These are phyloP conservation scores for Dendrobium catenatum DNA, from an alignment of 106 monocot species.

Conservation along the genomic window DNA sequence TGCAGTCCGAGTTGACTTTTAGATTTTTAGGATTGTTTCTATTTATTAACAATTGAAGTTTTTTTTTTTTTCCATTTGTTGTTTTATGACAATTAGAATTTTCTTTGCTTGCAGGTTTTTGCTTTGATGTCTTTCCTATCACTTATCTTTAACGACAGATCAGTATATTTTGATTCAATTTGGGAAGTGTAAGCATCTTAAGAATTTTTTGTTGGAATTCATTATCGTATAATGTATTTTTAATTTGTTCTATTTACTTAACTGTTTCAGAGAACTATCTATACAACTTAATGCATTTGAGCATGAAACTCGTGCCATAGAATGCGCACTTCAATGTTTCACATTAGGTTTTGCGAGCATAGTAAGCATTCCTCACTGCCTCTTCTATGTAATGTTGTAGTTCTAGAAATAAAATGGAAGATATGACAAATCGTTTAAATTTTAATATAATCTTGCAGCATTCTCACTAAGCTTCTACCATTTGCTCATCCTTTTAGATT, in stretches of 20 bases:
- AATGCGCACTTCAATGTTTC: neutral
- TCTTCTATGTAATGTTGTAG: neutral
- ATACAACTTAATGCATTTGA: neutral
- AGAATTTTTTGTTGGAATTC: neutral
- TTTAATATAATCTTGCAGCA: neutral
- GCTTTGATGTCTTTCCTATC: constrained; percentile 92
- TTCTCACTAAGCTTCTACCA: neutral
- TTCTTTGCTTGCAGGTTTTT: constrained; percentile 56
- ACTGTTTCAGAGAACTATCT: neutral
- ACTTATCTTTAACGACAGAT: constrained; percentile 52
- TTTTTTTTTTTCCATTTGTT: neutral
- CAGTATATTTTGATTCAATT: constrained; percentile 87
- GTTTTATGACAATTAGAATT: neutral
- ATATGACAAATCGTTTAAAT: neutral
- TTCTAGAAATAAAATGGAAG: neutral
- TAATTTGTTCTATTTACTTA: neutral
- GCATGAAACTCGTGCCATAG: neutral
- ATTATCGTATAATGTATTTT: neutral
- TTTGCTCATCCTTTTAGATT: neutral
- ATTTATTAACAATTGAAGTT: neutral
- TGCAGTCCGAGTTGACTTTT: neutral
- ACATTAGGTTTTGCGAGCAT: neutral
- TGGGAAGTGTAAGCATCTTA: constrained; percentile 77
- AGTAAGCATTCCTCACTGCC: neutral
- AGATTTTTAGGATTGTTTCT: neutral